Percentiles rank a stretch among this genome's conserved stretches.
These are phyloP conservation scores for Crucibulum laeve DNA, from an alignment of 768 basidiomycete genomes.

Conservation along the genomic window DNA sequence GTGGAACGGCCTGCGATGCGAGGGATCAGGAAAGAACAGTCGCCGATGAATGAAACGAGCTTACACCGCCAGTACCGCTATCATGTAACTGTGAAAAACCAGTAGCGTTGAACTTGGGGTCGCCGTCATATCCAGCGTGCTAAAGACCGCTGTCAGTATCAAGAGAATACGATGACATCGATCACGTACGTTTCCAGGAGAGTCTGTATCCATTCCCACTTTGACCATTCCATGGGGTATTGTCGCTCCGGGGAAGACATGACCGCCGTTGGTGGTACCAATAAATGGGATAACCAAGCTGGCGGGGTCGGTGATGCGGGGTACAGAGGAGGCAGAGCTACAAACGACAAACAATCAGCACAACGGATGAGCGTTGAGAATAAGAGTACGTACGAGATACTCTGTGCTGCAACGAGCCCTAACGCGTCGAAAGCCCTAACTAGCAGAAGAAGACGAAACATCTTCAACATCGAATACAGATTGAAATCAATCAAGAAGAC, in stretches of 20 bases:
- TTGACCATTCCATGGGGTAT: constrained; percentile 71
- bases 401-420: background rate
- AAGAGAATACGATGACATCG: background rate
- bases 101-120: constrained; percentile 37
- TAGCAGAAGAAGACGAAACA: too few species aligned
- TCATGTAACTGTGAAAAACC: constrained; percentile 67
- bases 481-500: too few species aligned
- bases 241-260: constrained; percentile 64
- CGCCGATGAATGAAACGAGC: constrained; percentile 8
- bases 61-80: constrained; percentile 56
- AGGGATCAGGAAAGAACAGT: background rate
- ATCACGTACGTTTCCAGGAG: constrained; percentile 47
- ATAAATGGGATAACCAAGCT: constrained; percentile 56
- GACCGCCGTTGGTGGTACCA: constrained; percentile 60
- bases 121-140: constrained; percentile 46
- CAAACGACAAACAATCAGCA: too few species aligned
- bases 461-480: too few species aligned
- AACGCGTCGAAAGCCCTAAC: too few species aligned
- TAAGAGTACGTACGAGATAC: background rate
- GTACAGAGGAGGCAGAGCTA: constrained; percentile 3
- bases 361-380: background rate
- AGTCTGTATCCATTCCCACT: constrained; percentile 63
- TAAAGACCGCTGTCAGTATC: constrained; percentile 11
- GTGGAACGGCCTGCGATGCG: constrained; percentile 43
- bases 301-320: constrained; percentile 30